Percentiles rank a stretch among this genome's conserved stretches.
phyloP scores from a whole-genome alignment of 164 flowering plant genomes.

The Umbilicus rupestris region DNA sequence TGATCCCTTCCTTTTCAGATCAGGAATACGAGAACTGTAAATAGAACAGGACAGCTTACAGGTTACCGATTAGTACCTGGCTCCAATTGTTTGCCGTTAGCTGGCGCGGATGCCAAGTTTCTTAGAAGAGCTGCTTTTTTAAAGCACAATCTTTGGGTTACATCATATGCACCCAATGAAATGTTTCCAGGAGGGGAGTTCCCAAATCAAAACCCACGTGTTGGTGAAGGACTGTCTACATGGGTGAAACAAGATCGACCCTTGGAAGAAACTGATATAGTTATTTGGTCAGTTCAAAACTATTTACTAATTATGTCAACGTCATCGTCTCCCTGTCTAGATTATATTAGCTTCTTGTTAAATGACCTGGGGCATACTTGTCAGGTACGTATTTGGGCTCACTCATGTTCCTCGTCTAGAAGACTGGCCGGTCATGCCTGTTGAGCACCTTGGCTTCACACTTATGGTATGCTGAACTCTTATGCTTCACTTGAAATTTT shows the following conservation, averaged over 20 bases:
- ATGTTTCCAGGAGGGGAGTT: constrained; percentile 87
- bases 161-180: constrained; percentile 53
- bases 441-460: constrained; percentile 3
- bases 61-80: constrained; percentile 82
- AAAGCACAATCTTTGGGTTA: constrained; percentile 91
- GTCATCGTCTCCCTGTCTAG: no score
- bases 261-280: constrained; percentile 69
- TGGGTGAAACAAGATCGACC: constrained; percentile 71
- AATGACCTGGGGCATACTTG: no score
- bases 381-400: no score
- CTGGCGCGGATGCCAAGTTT: constrained; percentile 75
- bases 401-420: constrained; percentile 1
- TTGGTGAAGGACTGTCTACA: constrained; percentile 67
- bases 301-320: no score
- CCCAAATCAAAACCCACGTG: constrained; percentile 90
- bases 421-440: constrained; percentile 8
- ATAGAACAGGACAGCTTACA: constrained; percentile 74
- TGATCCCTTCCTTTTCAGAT: no score
- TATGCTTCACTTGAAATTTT: not conserved
- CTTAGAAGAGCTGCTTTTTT: constrained; percentile 76
- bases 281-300: constrained; percentile 80
- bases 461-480: constrained; percentile 1
- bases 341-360: no score
- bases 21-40: constrained; percentile 82
- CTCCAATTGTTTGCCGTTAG: constrained; percentile 76